These are phyloP conservation scores for Phyllachora maydis DNA, from an alignment of 2,329 filamentous ascomycete species.

Conservation along the genomic window DNA sequence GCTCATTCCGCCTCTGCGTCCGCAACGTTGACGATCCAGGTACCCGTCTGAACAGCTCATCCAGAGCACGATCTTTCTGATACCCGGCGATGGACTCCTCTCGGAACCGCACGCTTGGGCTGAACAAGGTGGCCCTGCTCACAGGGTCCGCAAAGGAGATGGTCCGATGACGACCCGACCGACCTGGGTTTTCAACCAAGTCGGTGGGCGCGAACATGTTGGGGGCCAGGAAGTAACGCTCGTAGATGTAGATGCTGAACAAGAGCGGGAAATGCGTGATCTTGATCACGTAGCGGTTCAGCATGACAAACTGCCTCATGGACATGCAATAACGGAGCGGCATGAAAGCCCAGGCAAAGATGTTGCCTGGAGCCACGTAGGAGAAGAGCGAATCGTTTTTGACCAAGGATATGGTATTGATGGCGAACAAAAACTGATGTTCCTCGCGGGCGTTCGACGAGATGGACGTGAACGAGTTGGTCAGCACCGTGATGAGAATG, in stretches of 20 bases:
- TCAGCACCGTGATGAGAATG: conserved; percentile 86
- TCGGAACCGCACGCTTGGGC: conserved; percentile 48
- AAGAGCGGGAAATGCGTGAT: conserved; percentile 74
- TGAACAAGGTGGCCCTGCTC: conserved; percentile 44
- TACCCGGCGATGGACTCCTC: conserved; percentile 79
- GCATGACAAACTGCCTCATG: conserved; percentile 58
- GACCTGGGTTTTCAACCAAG: conserved; percentile 51
- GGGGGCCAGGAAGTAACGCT: conserved; percentile 56
- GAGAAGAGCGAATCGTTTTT: conserved; percentile 95
- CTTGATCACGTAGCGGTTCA: conserved; percentile 87
- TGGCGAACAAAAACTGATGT: conserved; percentile 76
- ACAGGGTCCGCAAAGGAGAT: conserved; percentile 37
- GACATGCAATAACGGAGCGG: conserved; percentile 66
- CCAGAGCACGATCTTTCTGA: conserved; percentile 74
- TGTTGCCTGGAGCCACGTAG: conserved; percentile 79
- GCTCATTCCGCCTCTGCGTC: conserved; percentile 38
- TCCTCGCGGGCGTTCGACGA: conserved; percentile 87
- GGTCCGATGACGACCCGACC: conserved; percentile 22
- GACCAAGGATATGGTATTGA: conserved; percentile 95
- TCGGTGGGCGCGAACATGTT: conserved; percentile 69
- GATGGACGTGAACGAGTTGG: conserved; percentile 90
- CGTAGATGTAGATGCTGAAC: conserved; percentile 73
- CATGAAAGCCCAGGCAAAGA: conserved; percentile 75
- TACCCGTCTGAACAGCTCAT: conserved; percentile 69
- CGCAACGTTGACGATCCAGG: conserved; percentile 43